phyloP scores from a whole-genome alignment of 208 protist genomes.

The Crithidia thermophila region DNA sequence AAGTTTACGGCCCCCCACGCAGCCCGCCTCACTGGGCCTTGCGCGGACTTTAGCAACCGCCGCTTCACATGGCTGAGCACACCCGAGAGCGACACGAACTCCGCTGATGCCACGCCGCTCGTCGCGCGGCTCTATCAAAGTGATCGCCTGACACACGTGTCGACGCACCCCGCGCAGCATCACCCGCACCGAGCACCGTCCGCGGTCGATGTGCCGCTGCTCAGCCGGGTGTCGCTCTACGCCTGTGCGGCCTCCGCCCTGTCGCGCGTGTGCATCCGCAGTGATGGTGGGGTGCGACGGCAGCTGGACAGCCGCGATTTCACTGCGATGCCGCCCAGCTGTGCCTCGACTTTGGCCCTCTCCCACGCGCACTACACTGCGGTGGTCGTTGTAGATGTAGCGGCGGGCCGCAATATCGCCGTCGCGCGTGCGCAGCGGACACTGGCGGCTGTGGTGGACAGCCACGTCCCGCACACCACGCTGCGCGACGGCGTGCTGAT shows the following conservation, averaged over 20 bases:
- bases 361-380: conserved; percentile 34
- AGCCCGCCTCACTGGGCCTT: too few relatives aligned
- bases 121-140: conserved; percentile 20
- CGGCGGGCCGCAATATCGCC: not conserved
- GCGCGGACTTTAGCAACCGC: conserved; percentile 3
- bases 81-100: not conserved
- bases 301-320: not conserved
- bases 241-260: conserved; percentile 10
- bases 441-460: conserved; percentile 14
- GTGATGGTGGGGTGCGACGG: conserved; percentile 17
- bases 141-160: conserved; percentile 4
- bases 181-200: too few relatives aligned
- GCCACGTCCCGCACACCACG: conserved; percentile 9
- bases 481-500: not conserved
- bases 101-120: not conserved
- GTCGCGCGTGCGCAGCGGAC: not conserved
- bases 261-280: conserved; percentile 19
- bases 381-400: conserved; percentile 13
- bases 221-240: conserved; percentile 26
- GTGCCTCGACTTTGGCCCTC: conserved; percentile 9
- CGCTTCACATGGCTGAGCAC: conserved; percentile 4
- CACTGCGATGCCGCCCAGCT: conserved; percentile 1
- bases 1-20: not conserved
- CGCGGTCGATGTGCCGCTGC: conserved; percentile 16
- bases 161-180: too few relatives aligned